Evolutionary conservation across 2,329 filamentous ascomycete species (phyloP), one percentile per base, ranked within the genome.

Genomic region (Phyllosticta paracitricarpa): DNA sequence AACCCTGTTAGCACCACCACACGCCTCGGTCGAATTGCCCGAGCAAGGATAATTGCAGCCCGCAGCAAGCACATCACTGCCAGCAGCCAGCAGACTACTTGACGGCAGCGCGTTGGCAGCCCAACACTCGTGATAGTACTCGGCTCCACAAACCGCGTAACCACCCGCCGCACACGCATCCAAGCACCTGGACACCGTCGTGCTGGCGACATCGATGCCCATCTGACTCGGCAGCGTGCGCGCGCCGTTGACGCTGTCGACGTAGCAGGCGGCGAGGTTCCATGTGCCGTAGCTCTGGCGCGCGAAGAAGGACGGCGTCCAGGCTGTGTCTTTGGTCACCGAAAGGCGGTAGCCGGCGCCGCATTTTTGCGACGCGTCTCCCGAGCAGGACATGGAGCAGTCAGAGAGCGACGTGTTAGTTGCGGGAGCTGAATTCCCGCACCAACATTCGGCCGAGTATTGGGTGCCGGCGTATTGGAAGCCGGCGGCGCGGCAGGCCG

Each of bases 381-480:
- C 58, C 2, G 33, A 25, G 22, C 58, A 60, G 1, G 53, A 17
- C 52, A 53, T 60, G 6, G 58, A 60, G n/a, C 58, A 60, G 53
- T 60, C 58, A 4, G n/a, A 25, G 3, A 54, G 6, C 0, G 53
- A 26, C 5, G 25, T 48, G 3, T 40, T 8, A 1, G 53, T 60
- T 3, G 65, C 30, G 14, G 68, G 68, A 10, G 67, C 66, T 17
- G 63, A 68, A 60, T 70, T 69, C 14, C 72, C 72, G 64, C 71
- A 73, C 65, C 67, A 73, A 51, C 71, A 72, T 65, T 75, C 70
- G 54, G 67, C 65, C 22, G 64, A 64, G 59, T 70, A 70, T 57
- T 70, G 66, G 1, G 69, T 70, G 9, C 66, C 69, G 25, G 68
- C 65, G 40, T 69, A 71, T 25, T 65, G 67, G 51, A 67, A 69